These are phyloP conservation scores for Penstemon newberryi DNA, from an alignment of 257 asterid species.

Conservation along the genomic window DNA sequence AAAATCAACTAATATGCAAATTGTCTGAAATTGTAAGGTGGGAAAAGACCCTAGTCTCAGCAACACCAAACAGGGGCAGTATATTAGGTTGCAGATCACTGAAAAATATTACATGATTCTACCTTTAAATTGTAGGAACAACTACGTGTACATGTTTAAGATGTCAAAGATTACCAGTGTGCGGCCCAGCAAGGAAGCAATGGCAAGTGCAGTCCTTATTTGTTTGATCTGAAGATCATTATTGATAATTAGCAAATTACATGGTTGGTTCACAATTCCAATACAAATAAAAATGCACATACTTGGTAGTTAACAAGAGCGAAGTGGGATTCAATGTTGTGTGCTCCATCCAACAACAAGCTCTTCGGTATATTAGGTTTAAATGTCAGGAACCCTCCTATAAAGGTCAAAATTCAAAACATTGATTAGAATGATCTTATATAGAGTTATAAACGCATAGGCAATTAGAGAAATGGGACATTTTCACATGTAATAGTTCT, in stretches of 20 bases:
- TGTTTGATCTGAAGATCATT: slow-evolving; percentile 74
- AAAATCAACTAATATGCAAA: background rate
- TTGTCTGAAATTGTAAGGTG: background rate
- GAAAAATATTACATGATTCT: background rate
- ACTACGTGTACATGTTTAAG: slow-evolving; percentile 7
- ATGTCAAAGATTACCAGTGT: slow-evolving; percentile 61
- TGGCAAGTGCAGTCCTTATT: slow-evolving; percentile 92
- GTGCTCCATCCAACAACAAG: slow-evolving; percentile 86
- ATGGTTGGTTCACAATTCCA: slow-evolving; percentile 16
- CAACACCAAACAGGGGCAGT: background rate
- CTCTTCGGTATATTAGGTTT: slow-evolving; percentile 86
- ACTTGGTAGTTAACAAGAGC: slow-evolving; percentile 94
- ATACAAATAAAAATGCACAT: slow-evolving; percentile 32
- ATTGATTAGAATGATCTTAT: slow-evolving; percentile 4
- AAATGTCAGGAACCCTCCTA: slow-evolving; percentile 92
- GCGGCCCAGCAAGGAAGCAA: slow-evolving; percentile 86
- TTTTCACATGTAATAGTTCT: no score
- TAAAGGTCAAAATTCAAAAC: slow-evolving; percentile 31
- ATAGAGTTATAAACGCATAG: no score
- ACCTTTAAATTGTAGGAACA: background rate
- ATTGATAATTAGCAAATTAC: slow-evolving; percentile 27
- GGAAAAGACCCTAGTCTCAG: background rate
- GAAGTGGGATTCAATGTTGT: slow-evolving; percentile 84
- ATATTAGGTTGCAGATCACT: background rate
- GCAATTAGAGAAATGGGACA: no score